A percentile compares a stretch with the other conserved stretches of the same genome.
These are phyloP conservation scores for Penicillium pulvis DNA, from an alignment of 495 filamentous ascomycete species.

Conservation along the genomic window DNA sequence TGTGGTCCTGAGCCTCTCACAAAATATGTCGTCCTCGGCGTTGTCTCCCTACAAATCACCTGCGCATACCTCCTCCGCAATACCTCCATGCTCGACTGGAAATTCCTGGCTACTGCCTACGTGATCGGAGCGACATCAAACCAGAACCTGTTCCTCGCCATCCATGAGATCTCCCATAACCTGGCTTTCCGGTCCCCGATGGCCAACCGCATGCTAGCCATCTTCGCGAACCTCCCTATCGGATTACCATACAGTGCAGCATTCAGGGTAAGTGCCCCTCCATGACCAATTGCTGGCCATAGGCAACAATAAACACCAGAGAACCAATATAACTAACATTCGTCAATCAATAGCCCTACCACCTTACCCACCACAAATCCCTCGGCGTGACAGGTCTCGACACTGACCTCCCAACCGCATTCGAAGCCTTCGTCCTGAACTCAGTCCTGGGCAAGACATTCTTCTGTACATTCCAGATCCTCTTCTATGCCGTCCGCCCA, in stretches of 20 bases:
- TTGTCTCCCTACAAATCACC: slow-evolving; percentile 79
- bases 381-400: slow-evolving; percentile 96
- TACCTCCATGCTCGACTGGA: slow-evolving; percentile 78
- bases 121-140: slow-evolving; percentile 93
- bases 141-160: slow-evolving; percentile 98
- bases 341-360: slow-evolving; percentile 70
- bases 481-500: slow-evolving; percentile 98
- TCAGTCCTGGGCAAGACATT: slow-evolving; percentile 97
- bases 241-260: slow-evolving; percentile 94
- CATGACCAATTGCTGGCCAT: not conserved
- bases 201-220: slow-evolving; percentile 82
- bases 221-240: slow-evolving; percentile 95
- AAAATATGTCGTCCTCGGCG: slow-evolving; percentile 85
- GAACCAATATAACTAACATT: slow-evolving; percentile 2
- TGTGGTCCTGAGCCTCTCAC: slow-evolving; percentile 96
- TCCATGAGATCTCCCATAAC: slow-evolving; percentile 99
- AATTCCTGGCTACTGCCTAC: slow-evolving; percentile 85
- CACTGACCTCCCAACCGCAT: slow-evolving; percentile 88
- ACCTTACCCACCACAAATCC: slow-evolving; percentile 98
- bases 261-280: slow-evolving; percentile 66
- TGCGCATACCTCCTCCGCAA: slow-evolving; percentile 80
- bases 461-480: slow-evolving; percentile 99
- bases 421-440: slow-evolving; percentile 93
- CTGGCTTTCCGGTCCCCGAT: slow-evolving; percentile 86
- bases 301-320: too few relatives aligned